Evolutionary conservation across 805 yeast species (phyloP), one percentile per base, ranked within the genome.

Genomic region (Yarrowia sp.): DNA sequence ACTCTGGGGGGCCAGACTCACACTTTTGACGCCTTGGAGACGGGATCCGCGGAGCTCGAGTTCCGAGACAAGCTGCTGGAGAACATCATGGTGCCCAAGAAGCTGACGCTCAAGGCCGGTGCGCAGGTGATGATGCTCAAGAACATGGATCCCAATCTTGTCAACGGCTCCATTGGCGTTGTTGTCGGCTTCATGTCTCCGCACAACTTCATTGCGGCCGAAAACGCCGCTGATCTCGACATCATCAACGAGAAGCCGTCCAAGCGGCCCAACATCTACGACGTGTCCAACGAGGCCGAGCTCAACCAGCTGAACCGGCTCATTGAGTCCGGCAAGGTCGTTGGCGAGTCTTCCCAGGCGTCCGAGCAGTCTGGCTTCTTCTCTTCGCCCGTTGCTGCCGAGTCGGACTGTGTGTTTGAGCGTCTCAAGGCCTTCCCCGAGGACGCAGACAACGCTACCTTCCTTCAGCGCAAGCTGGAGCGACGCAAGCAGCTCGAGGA

Each of bases 51-150:
- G 39, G 66, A 31, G 60, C 66, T 41, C 16, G 68, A 64, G 67
- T 67, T 35, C 63, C n/a, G 71, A 18, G 71, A 74, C 31, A 68
- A 76, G 63, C 72, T 86, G 55, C 85, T 86, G 19, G 72, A 76
- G 3, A 79, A 81, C 47, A 77, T 90, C 38, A 85, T 92, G 87
- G 96, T 94, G 46, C 88, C 86, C 25, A 79, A 80, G 63, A 70
- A 67, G 6, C 69, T 94, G 14, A 78, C 76, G 2, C 75, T 94
- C 66, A 93, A 92, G 71, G 85, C 83, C 61, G 90, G 90, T 35
- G 96, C 97, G 0, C 99, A 94, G 73, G 97, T 94, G 1, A 92
- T 94, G 97, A 84, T 90, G 80, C 75, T 94, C 66, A 90, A 88
- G 68, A 94, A 94, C 71, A 79, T 81, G 27, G 92, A 89, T 66